phyloP scores from a whole-genome alignment of 352 stramenopile species.

The Phytophthora meadii region DNA sequence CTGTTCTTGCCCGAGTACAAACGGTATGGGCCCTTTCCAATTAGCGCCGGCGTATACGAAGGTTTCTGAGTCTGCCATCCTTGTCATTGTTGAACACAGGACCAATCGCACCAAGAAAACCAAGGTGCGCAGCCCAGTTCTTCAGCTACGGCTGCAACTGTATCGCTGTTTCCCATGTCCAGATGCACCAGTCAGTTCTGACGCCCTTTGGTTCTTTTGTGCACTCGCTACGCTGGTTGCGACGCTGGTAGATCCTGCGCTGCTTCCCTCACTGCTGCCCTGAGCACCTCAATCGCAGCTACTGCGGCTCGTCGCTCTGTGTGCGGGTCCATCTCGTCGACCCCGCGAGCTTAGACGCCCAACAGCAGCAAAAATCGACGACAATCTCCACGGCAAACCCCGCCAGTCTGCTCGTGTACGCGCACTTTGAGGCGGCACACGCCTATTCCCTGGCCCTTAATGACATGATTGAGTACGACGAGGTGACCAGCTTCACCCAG shows the following conservation, averaged over 20 bases:
- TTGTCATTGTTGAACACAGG: constrained; percentile 8
- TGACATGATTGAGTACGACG: constrained; percentile 32
- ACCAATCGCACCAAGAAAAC: constrained; percentile 42
- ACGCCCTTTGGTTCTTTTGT: constrained; percentile 2
- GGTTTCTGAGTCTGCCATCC: constrained; percentile 8
- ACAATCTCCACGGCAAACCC: constrained; percentile 16
- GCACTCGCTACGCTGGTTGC: background rate
- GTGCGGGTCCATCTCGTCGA: constrained; percentile 40
- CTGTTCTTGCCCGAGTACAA: constrained; percentile 69
- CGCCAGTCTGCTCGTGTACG: constrained; percentile 47
- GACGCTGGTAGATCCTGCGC: constrained; percentile 53
- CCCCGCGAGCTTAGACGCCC: constrained; percentile 29
- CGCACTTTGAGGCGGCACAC: constrained; percentile 62
- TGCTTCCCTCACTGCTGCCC: constrained; percentile 82
- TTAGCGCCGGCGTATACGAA: too few relatives aligned
- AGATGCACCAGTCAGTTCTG: background rate
- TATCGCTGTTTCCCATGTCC: background rate
- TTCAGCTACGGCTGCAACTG: constrained; percentile 2
- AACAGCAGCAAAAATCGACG: constrained; percentile 10
- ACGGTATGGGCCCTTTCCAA: constrained; percentile 10
- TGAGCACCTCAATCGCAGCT: constrained; percentile 69
- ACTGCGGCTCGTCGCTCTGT: constrained; percentile 65
- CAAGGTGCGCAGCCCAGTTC: constrained; percentile 24
- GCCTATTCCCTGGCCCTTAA: constrained; percentile 38
- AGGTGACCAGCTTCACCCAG: constrained; percentile 52